Evolutionary conservation across 1,284 basidiomycete genomes (phyloP).

Genomic region (Austroboletus novae-zelandiae): DNA sequence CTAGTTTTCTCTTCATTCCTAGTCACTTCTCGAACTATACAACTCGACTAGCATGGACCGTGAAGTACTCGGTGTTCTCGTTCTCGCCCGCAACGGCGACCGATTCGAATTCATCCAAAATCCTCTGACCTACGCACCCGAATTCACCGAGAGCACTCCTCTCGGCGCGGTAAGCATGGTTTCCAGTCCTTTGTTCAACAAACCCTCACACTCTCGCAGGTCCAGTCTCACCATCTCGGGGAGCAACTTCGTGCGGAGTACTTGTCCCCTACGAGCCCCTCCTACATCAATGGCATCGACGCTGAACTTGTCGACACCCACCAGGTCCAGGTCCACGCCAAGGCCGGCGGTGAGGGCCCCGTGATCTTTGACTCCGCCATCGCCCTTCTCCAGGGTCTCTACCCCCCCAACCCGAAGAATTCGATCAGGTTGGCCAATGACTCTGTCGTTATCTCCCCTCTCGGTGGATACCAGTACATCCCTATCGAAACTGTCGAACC

Average conservation of each 20-base stretch:
- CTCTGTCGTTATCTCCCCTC: slow-evolving; percentile 66
- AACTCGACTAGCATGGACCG: slow-evolving; percentile 39
- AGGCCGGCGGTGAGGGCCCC: slow-evolving; percentile 80
- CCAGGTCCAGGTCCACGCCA: slow-evolving; percentile 73
- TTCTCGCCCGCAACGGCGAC: slow-evolving; percentile 85
- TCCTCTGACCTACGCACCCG: slow-evolving; percentile 64
- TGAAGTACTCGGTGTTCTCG: slow-evolving; percentile 72
- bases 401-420: slow-evolving; percentile 69
- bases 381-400: slow-evolving; percentile 75
- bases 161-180: slow-evolving; percentile 66
- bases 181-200: not conserved
- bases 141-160: slow-evolving; percentile 77
- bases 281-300: slow-evolving; percentile 66
- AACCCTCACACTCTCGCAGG: slow-evolving; percentile 37
- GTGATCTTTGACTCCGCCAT: slow-evolving; percentile 83
- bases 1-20: slow-evolving; percentile 17
- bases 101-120: slow-evolving; percentile 69
- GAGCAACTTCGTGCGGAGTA: slow-evolving; percentile 66
- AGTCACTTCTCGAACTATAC: slow-evolving; percentile 13
- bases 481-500: slow-evolving; percentile 84
- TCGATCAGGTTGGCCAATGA: slow-evolving; percentile 78
- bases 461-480: slow-evolving; percentile 85
- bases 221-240: slow-evolving; percentile 74
- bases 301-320: slow-evolving; percentile 66
- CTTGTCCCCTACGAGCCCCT: slow-evolving; percentile 58